A percentile compares a stretch with the other conserved stretches of the same genome.
These are phyloP conservation scores for Aspergillus sp. DNA, from an alignment of 2,329 filamentous ascomycete species.

Conservation along the genomic window DNA sequence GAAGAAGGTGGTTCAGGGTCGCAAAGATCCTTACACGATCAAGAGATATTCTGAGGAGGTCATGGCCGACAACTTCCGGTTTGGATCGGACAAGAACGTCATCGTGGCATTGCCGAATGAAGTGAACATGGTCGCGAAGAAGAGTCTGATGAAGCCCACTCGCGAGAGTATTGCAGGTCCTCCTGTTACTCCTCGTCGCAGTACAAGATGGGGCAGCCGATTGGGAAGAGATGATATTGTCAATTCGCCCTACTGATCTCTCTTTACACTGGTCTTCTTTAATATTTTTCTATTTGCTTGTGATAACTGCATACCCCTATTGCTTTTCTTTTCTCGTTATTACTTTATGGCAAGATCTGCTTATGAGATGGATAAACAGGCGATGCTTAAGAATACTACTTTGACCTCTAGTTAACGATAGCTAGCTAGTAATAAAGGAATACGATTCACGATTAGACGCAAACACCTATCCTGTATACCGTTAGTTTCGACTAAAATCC, in stretches of 20 bases:
- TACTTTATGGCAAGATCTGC: constrained; percentile 3
- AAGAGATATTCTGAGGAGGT: constrained; percentile 94
- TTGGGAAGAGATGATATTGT: constrained; percentile 81
- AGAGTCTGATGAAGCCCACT: constrained; percentile 80
- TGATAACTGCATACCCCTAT: constrained; percentile 28
- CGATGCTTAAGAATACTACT: not conserved
- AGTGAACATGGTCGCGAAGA: constrained; percentile 94
- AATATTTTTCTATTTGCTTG: constrained; percentile 11
- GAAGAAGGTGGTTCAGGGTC: constrained; percentile 78
- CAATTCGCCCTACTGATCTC: constrained; percentile 60
- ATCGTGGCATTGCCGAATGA: constrained; percentile 96
- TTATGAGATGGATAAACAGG: constrained; percentile 2
- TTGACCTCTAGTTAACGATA: not conserved
- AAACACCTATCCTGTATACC: too few species aligned
- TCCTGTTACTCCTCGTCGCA: constrained; percentile 46
- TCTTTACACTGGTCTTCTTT: constrained; percentile 9
- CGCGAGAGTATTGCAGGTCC: constrained; percentile 80
- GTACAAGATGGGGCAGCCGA: constrained; percentile 33
- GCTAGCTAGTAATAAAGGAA: constrained; percentile 11
- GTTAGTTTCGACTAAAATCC: too few species aligned
- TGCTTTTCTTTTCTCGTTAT: constrained; percentile 5
- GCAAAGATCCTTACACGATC: constrained; percentile 89
- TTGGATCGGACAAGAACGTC: constrained; percentile 94
- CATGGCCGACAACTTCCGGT: constrained; percentile 98
- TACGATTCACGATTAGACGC: constrained; percentile 5